phyloP scores from a whole-genome alignment of 139 green algal genomes.

The Diplosphaera chodatii region DNA sequence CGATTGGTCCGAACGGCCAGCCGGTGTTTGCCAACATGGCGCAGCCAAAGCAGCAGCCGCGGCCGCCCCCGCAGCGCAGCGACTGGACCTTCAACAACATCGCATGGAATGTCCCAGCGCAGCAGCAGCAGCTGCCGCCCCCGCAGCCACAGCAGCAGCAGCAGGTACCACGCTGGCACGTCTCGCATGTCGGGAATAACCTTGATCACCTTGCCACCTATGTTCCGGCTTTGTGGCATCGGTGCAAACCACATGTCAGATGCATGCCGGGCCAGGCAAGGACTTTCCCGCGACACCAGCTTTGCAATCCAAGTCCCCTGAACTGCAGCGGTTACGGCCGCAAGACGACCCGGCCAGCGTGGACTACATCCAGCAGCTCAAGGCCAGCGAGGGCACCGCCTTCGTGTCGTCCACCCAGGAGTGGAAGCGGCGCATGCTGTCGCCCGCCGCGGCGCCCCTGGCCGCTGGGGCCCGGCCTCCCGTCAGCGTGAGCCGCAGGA shows the following conservation, averaged over 20 bases:
- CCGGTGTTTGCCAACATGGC: background rate
- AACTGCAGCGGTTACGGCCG: too few relatives aligned
- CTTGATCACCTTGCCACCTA: too few relatives aligned
- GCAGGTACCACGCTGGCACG: too few relatives aligned
- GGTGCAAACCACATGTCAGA: too few relatives aligned
- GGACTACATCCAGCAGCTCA: background rate
- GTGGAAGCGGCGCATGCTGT: background rate
- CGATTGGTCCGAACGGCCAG: background rate
- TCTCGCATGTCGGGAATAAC: too few relatives aligned
- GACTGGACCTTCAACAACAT: background rate
- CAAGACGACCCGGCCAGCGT: background rate
- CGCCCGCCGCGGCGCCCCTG: background rate
- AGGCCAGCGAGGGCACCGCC: background rate
- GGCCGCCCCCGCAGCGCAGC: conserved; percentile 2
- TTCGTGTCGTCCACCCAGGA: background rate
- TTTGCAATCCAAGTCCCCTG: too few relatives aligned
- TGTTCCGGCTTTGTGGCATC: too few relatives aligned
- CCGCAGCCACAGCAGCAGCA: too few relatives aligned
- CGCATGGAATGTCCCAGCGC: background rate
- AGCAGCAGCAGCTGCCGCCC: conserved; percentile 15
- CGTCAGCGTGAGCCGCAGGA: too few relatives aligned
- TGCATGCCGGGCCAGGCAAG: too few relatives aligned
- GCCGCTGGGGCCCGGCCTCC: too few relatives aligned
- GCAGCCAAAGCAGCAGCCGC: conserved; percentile 3
- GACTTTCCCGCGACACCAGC: too few relatives aligned